These are phyloP conservation scores for Kodamaea sp. DNA, from an alignment of 1,139 yeast species.

Conservation along the genomic window DNA sequence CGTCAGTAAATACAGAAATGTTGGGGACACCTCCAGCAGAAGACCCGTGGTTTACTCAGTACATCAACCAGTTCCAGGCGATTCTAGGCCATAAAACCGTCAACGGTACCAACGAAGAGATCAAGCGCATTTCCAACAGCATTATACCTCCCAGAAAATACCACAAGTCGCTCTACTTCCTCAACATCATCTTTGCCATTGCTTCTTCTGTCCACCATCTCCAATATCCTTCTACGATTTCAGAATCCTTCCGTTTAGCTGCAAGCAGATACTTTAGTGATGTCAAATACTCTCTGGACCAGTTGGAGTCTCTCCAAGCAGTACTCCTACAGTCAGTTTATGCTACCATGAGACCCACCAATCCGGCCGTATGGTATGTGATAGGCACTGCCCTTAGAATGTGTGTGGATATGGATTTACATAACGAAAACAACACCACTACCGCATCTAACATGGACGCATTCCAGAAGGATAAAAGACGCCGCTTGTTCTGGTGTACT, in stretches of 20 bases:
- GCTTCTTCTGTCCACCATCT: constrained; percentile 76
- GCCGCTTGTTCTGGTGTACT: constrained; percentile 88
- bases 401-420: constrained; percentile 77
- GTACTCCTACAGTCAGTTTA: constrained; percentile 66
- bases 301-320: constrained; percentile 73
- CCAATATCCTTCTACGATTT: constrained; percentile 64
- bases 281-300: constrained; percentile 58
- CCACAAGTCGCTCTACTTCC: constrained; percentile 53
- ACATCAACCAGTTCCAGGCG: constrained; percentile 30
- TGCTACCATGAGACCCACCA: constrained; percentile 72
- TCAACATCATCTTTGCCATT: constrained; percentile 77
- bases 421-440: constrained; percentile 43
- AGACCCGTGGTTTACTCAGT: constrained; percentile 49
- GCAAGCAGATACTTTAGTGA: constrained; percentile 61
- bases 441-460: constrained; percentile 41
- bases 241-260: constrained; percentile 72
- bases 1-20: constrained; percentile 45
- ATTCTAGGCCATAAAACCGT: constrained; percentile 8
- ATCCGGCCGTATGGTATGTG: constrained; percentile 93
- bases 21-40: constrained; percentile 18
- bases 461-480: constrained; percentile 63
- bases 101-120: constrained; percentile 10
- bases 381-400: constrained; percentile 78
- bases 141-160: constrained; percentile 49
- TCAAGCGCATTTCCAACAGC: constrained; percentile 31